phyloP scores from a whole-genome alignment of 78 protist genomes.

The Polysphondylium violaceum region DNA sequence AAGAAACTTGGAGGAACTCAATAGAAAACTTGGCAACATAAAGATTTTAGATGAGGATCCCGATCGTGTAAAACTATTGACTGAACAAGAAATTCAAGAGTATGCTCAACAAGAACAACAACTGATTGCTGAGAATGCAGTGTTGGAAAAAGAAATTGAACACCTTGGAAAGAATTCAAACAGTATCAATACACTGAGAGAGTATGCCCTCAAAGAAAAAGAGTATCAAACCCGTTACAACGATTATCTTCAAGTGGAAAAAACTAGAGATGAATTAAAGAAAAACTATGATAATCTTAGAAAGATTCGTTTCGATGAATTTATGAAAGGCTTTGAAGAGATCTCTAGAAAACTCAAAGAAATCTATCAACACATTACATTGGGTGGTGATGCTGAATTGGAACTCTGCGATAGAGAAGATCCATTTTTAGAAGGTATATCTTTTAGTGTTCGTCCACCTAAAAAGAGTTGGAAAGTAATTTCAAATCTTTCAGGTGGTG shows the following conservation, averaged over 20 bases:
- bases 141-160: background rate
- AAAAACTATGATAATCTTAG: constrained; percentile 78
- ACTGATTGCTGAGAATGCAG: background rate
- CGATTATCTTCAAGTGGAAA: constrained; percentile 85
- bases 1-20: constrained; percentile 12
- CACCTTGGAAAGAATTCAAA: constrained; percentile 3
- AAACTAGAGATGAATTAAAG: constrained; percentile 76
- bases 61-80: background rate
- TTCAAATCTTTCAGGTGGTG: constrained; percentile 99
- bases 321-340: constrained; percentile 96
- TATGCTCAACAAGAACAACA: background rate
- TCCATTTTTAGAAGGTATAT: constrained; percentile 99
- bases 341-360: constrained; percentile 96
- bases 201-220: constrained; percentile 83
- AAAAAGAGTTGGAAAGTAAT: constrained; percentile 99
- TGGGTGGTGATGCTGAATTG: constrained; percentile 99
- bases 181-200: constrained; percentile 87
- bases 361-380: constrained; percentile 97
- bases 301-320: constrained; percentile 94
- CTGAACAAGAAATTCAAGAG: constrained; percentile 30
- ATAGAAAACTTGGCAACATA: background rate
- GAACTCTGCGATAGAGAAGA: constrained; percentile 98
- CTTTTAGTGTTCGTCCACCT: constrained; percentile 99
- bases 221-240: constrained; percentile 59
- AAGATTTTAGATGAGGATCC: constrained; percentile 30